A percentile compares a stretch with the other conserved stretches of the same genome.
These are phyloP conservation scores for Mucor irregularis DNA, from an alignment of 371 early-diverging fungal genomes.

Conservation along the genomic window DNA sequence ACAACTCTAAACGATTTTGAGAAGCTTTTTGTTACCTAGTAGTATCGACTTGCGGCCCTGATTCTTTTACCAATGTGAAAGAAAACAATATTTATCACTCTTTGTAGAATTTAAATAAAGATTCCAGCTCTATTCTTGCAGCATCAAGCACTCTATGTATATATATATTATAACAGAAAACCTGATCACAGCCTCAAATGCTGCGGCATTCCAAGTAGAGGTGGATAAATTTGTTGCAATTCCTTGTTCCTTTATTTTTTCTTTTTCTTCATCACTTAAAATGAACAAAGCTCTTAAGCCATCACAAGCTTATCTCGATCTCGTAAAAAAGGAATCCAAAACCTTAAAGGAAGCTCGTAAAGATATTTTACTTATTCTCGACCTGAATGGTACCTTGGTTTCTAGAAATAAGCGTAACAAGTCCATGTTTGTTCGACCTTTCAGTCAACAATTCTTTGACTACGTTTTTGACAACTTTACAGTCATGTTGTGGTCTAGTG, in stretches of 20 bases:
- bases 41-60: too few species aligned
- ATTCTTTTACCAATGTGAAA: too few species aligned
- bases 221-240: too few species aligned
- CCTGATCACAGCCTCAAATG: too few species aligned
- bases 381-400: conserved; percentile 76
- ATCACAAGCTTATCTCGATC: conserved; percentile 6
- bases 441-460: conserved; percentile 56
- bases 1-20: too few species aligned
- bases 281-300: not conserved
- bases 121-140: too few species aligned
- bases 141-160: too few species aligned
- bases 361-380: conserved; percentile 61
- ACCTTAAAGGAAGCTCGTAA: not conserved
- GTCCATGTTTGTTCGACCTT: conserved; percentile 56
- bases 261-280: not conserved
- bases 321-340: not conserved
- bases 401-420: conserved; percentile 30
- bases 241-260: not conserved
- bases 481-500: conserved; percentile 83
- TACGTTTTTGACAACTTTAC: conserved; percentile 62
- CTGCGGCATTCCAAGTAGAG: too few species aligned
- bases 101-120: too few species aligned
- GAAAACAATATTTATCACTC: too few species aligned
- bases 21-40: too few species aligned
- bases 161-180: too few species aligned